These are phyloP conservation scores for Cymodocea nodosa DNA, from an alignment of 116 monocot genomes.

Conservation along the genomic window DNA sequence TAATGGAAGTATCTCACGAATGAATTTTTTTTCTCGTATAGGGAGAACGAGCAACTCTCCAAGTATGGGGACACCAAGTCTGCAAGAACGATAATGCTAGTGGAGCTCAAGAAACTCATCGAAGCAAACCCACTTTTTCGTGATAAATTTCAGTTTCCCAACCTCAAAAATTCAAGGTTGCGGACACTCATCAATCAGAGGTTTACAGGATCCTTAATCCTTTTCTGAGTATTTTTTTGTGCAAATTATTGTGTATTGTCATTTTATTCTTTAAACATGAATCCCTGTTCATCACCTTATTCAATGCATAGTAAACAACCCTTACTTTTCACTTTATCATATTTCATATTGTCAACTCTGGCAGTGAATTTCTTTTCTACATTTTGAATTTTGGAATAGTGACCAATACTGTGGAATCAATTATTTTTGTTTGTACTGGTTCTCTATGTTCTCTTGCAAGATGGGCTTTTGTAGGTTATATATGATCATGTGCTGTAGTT, in stretches of 20 bases:
- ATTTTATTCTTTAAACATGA: too few relatives aligned
- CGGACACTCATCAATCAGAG: slow-evolving; percentile 58
- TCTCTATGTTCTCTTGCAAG: too few relatives aligned
- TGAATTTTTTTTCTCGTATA: slow-evolving; percentile 8
- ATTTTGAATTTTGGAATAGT: too few relatives aligned
- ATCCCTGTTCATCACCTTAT: background rate
- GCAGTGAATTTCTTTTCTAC: too few relatives aligned
- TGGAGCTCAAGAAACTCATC: slow-evolving; percentile 57
- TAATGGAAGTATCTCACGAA: background rate
- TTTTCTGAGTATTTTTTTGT: background rate
- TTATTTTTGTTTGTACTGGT: too few relatives aligned
- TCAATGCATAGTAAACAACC: too few relatives aligned
- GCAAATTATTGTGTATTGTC: background rate
- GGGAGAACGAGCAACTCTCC: slow-evolving; percentile 59
- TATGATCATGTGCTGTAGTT: too few relatives aligned
- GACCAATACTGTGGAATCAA: too few relatives aligned
- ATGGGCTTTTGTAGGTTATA: too few relatives aligned
- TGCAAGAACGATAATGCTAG: slow-evolving; percentile 44
- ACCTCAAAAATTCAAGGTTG: slow-evolving; percentile 39
- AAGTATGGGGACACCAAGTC: slow-evolving; percentile 63
- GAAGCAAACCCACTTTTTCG: slow-evolving; percentile 59
- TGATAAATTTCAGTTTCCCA: slow-evolving; percentile 42
- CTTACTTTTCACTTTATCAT: too few relatives aligned
- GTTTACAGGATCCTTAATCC: slow-evolving; percentile 10
- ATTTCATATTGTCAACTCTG: too few relatives aligned